Conservation (phyloP, 2,329 filamentous ascomycete genomes). For the Colletotrichum costaricense region DNA sequence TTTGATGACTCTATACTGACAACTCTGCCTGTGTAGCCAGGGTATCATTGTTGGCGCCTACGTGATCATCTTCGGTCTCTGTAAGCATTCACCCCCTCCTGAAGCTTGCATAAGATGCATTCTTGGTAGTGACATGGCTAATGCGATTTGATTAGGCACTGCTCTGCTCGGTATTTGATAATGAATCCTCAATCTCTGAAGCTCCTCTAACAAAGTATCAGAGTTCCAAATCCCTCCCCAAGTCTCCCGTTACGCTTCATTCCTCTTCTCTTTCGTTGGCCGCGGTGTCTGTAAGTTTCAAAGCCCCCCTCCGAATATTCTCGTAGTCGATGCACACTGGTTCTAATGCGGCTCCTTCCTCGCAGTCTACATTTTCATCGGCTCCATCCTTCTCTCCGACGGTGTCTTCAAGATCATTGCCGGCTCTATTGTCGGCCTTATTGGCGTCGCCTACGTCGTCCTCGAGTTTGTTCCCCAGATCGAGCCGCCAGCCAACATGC, state of each 20-base stretch:
- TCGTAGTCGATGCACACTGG: background rate
- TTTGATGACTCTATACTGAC: conserved; percentile 11
- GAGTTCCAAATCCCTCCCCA: conserved; percentile 97
- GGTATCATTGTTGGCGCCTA: conserved; percentile 85
- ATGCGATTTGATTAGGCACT: conserved; percentile 61
- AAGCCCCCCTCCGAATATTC: background rate
- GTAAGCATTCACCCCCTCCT: conserved; percentile 59
- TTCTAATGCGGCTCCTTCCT: conserved; percentile 20
- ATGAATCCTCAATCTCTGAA: background rate
- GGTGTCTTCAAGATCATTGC: conserved; percentile 77
- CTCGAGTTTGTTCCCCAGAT: conserved; percentile 84
- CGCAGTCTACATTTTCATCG: conserved; percentile 95
- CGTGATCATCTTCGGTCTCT: conserved; percentile 89
- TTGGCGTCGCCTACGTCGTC: conserved; percentile 81
- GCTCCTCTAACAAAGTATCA: conserved; percentile 39
- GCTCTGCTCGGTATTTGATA: conserved; percentile 68
- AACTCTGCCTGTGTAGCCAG: conserved; percentile 59
- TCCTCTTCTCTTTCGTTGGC: conserved; percentile 97
- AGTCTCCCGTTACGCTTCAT: conserved; percentile 92
- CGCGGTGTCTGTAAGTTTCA: conserved; percentile 86
- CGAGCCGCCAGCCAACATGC: conserved; percentile 85
- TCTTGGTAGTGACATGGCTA: conserved; percentile 32
- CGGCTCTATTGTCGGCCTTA: conserved; percentile 80
- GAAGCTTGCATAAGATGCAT: background rate
- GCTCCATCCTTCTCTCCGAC: conserved; percentile 82